A percentile compares a stretch with the other conserved stretches of the same genome.
phyloP scores from a whole-genome alignment of 345 rosid species.

The Rubroshorea leprosula region DNA sequence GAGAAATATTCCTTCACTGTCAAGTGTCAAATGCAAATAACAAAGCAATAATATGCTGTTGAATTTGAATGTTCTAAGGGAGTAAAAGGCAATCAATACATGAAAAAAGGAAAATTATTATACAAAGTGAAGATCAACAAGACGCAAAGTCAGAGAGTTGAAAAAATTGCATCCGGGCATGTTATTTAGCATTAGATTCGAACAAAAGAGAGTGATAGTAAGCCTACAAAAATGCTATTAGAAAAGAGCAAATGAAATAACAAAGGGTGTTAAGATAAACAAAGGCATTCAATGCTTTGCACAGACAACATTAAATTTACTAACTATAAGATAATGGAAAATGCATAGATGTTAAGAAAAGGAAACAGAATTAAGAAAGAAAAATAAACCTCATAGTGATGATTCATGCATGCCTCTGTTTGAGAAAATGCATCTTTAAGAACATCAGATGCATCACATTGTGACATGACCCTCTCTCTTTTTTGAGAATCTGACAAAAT shows the following conservation, averaged over 20 bases:
- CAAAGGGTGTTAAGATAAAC: neutral
- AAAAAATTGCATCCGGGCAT: neutral
- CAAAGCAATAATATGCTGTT: too few relatives aligned
- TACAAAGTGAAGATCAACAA: too few relatives aligned
- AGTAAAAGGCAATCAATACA: too few relatives aligned
- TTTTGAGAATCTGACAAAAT: constrained; percentile 62
- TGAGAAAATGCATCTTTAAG: constrained; percentile 66
- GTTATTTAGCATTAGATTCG: too few relatives aligned
- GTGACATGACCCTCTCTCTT: constrained; percentile 63
- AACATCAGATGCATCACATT: constrained; percentile 75
- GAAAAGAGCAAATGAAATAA: neutral
- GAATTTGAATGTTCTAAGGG: too few relatives aligned
- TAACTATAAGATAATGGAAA: neutral
- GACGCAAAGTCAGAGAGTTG: neutral
- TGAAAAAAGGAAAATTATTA: too few relatives aligned
- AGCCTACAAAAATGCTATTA: neutral
- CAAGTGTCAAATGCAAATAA: too few relatives aligned
- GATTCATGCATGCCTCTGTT: constrained; percentile 81
- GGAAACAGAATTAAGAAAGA: neutral
- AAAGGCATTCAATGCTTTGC: neutral
- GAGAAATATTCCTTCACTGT: too few relatives aligned
- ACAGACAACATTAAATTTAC: neutral
- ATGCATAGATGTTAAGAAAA: too few relatives aligned
- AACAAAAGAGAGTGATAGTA: too few relatives aligned
- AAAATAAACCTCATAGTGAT: constrained; percentile 69